Percentiles rank a stretch among this genome's conserved stretches.
These are phyloP conservation scores for Cyclocybe cylindracea DNA, from an alignment of 768 basidiomycete genomes.

Conservation along the genomic window DNA sequence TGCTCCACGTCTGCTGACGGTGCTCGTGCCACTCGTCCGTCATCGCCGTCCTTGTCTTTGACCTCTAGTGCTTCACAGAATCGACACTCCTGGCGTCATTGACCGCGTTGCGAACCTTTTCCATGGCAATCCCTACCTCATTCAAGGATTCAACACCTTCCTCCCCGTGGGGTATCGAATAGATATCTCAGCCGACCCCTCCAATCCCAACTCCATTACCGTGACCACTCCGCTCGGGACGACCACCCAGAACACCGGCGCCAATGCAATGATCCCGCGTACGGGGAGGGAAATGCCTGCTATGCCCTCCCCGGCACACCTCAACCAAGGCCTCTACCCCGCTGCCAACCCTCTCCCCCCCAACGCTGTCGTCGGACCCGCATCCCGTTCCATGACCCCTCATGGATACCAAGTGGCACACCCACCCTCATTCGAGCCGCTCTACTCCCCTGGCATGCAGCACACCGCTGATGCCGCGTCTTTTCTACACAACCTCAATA, in stretches of 20 bases:
- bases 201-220: slow-evolving; percentile 71
- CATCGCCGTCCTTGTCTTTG: slow-evolving; percentile 5
- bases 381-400: slow-evolving; percentile 59
- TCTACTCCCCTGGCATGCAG: slow-evolving; percentile 48
- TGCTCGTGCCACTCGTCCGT: slow-evolving; percentile 1
- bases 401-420: slow-evolving; percentile 42
- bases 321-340: slow-evolving; percentile 26
- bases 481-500: slow-evolving; percentile 58
- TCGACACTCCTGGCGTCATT: slow-evolving; percentile 97
- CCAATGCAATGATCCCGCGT: slow-evolving; percentile 24
- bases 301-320: slow-evolving; percentile 30
- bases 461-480: slow-evolving; percentile 65
- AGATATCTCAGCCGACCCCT: slow-evolving; percentile 74
- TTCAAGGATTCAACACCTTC: slow-evolving; percentile 98
- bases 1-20: neutral
- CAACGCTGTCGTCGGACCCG: slow-evolving; percentile 34
- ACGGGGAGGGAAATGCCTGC: slow-evolving; percentile 28
- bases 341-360: slow-evolving; percentile 33
- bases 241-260: slow-evolving; percentile 62
- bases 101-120: slow-evolving; percentile 92
- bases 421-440: slow-evolving; percentile 36
- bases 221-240: slow-evolving; percentile 81
- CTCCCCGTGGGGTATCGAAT: slow-evolving; percentile 93
- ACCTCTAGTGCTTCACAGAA: slow-evolving; percentile 48
- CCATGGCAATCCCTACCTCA: slow-evolving; percentile 85